Base-by-base conservation (phyloP, 139 green algal genomes). In the Astrephomene gubernaculifera region DNA sequence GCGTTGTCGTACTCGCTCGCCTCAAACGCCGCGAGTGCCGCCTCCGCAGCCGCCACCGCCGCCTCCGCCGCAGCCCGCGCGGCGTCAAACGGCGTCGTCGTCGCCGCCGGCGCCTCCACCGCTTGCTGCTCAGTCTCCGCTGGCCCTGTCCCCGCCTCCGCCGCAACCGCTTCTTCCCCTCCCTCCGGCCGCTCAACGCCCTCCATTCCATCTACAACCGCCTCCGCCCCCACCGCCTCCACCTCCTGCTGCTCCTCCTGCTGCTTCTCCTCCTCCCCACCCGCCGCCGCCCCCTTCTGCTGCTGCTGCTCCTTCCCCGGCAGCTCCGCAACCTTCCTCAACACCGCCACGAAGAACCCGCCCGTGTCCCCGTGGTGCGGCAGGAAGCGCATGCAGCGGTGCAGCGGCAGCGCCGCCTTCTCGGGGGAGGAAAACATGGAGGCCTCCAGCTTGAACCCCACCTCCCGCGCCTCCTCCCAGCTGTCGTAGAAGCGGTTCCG, bases 341-440 rank as follows among this genome's bases (percentile, higher is more conserved):
- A 88, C 43, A 99, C 96, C 12, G 93, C 93, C 67, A 99, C 93
- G 79, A 99, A 99, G 93, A 99, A 99, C 71, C 98, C 97, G 36
- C 98, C 98, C 5, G 97, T 99, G 92, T 99, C 94, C 52, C 93
- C 88, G 78, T 98, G 92, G 92, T 99, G 97, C 9, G 98, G 98
- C 86, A 99, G 90, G 67, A 99, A 94, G 52, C 98, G 92, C 95
- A 99, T 98, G 93, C 95, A 99, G 69, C 93, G 93, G 72, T 98
- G 92, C 86, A 99, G 86, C 8, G 91, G 94, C 79, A 99, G 87
- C 33, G 85, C 44, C 9, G 89, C 89, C 49, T 91, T 87, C 25
- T 90, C 84, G 24, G 75, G 89, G 29, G 89, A 82, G 1, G 96
- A 93, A 89, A 99, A 99, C 93, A 98, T 97, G 73, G 82, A 96